These are phyloP conservation scores for Coelastrella sp. DNA, from an alignment of 139 green algal species.

Conservation along the genomic window DNA sequence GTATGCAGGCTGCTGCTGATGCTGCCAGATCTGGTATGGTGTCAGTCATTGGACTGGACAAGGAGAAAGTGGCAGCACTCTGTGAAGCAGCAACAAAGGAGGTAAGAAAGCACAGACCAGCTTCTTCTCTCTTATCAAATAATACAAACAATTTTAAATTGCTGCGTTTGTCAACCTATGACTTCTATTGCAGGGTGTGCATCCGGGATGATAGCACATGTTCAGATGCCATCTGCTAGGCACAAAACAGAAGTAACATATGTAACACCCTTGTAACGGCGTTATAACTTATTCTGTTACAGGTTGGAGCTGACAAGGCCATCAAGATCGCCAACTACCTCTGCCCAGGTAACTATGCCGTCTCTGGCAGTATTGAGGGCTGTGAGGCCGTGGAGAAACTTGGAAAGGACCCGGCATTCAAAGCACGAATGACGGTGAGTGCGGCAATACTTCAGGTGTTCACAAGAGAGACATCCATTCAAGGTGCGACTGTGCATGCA, in stretches of 20 bases:
- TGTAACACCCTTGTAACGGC: background rate
- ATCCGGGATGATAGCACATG: too few relatives aligned
- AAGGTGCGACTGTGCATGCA: too few relatives aligned
- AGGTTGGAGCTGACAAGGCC: slow-evolving; percentile 71
- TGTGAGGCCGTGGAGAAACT: slow-evolving; percentile 88
- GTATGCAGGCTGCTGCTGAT: slow-evolving; percentile 98
- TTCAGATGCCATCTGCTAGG: too few relatives aligned
- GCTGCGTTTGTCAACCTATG: too few relatives aligned
- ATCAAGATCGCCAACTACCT: slow-evolving; percentile 98
- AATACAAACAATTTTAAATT: too few relatives aligned
- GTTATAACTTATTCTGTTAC: slow-evolving; percentile 7
- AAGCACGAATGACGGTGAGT: slow-evolving; percentile 80
- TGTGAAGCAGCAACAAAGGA: slow-evolving; percentile 88
- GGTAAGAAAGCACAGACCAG: slow-evolving; percentile 47
- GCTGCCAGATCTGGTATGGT: slow-evolving; percentile 90
- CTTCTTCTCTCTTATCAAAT: too few relatives aligned
- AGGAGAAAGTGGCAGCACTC: slow-evolving; percentile 87
- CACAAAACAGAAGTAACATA: too few relatives aligned
- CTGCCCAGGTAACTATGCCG: slow-evolving; percentile 98
- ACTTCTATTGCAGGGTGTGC: too few relatives aligned
- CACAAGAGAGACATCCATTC: background rate
- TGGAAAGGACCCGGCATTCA: slow-evolving; percentile 87
- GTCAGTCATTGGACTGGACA: slow-evolving; percentile 94
- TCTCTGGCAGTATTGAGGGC: slow-evolving; percentile 89
- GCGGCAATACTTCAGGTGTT: background rate